Percentiles rank a stretch among this genome's conserved stretches.
phyloP scores from a whole-genome alignment of 345 rosid genomes.

The Dipteronia dyeriana region DNA sequence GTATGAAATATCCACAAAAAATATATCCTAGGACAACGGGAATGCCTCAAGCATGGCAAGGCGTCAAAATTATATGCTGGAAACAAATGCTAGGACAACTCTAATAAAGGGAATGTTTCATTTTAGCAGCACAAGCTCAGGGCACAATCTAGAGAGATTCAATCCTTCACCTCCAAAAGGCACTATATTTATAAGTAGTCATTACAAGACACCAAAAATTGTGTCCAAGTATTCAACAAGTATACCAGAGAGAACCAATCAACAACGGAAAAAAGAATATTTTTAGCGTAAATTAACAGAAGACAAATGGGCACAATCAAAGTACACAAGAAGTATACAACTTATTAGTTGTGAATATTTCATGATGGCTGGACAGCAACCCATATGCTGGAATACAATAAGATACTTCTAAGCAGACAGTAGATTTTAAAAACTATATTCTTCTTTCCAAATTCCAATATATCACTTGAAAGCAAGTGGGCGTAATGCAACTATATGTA shows the following conservation, averaged over 20 bases:
- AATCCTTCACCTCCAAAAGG: neutral
- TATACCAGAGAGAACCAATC: neutral
- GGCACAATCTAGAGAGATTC: neutral
- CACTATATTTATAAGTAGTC: neutral
- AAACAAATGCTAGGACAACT: neutral
- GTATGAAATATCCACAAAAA: too few relatives aligned
- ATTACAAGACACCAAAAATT: neutral
- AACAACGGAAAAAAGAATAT: neutral
- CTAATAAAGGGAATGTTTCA: neutral
- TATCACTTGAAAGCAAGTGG: neutral
- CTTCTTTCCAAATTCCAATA: neutral
- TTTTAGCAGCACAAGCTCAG: neutral
- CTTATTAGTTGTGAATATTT: neutral
- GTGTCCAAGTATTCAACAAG: too few relatives aligned
- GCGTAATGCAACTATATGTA: neutral
- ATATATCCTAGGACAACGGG: neutral
- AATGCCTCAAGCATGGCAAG: neutral
- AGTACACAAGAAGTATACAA: neutral
- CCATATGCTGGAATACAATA: neutral
- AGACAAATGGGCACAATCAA: neutral
- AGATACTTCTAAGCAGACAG: neutral
- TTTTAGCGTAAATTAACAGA: too few relatives aligned
- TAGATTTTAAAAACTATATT: neutral
- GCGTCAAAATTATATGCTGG: neutral
- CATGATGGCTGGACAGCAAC: neutral